A percentile compares a stretch with the other conserved stretches of the same genome.
phyloP scores from a whole-genome alignment of 2,329 filamentous ascomycete genomes.

The Clonostachys byssicola region DNA sequence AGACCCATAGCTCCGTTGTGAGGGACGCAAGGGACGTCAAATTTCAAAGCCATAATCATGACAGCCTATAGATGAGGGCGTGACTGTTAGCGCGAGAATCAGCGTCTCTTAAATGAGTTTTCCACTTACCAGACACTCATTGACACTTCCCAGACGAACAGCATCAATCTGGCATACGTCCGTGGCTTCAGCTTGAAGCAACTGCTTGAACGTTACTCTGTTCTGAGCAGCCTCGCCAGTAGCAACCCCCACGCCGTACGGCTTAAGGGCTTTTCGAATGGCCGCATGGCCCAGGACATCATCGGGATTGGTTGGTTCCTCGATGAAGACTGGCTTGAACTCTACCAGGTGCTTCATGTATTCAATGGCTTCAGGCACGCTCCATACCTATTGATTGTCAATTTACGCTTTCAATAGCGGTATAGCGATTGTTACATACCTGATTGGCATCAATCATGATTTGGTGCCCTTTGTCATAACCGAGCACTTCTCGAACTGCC shows the following conservation, averaged over 20 bases:
- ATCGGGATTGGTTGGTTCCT: conserved; percentile 88
- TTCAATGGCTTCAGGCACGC: conserved; percentile 80
- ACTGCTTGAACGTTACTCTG: conserved; percentile 89
- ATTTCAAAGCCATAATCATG: conserved; percentile 77
- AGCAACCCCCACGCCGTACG: conserved; percentile 75
- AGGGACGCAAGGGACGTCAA: conserved; percentile 76
- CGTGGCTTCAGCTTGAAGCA: conserved; percentile 74
- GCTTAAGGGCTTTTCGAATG: conserved; percentile 73
- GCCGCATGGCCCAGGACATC: conserved; percentile 86
- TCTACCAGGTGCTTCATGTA: conserved; percentile 81
- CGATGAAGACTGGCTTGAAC: conserved; percentile 91
- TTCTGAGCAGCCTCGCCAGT: conserved; percentile 97
- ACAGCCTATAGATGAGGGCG: conserved; percentile 48
- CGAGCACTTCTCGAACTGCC: conserved; percentile 76
- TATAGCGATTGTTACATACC: conserved; percentile 6
- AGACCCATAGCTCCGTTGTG: conserved; percentile 87
- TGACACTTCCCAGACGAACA: conserved; percentile 83
- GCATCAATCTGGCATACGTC: conserved; percentile 89
- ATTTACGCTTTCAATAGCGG: not conserved
- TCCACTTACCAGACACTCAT: conserved; percentile 63
- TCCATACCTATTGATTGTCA: conserved; percentile 56
- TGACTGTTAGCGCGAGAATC: not conserved
- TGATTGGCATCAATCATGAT: conserved; percentile 94
- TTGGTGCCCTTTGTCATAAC: conserved; percentile 76
- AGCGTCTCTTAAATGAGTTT: not conserved